phyloP scores from a whole-genome alignment of 1,139 yeast species.

The Suhomyces bribrorum region DNA sequence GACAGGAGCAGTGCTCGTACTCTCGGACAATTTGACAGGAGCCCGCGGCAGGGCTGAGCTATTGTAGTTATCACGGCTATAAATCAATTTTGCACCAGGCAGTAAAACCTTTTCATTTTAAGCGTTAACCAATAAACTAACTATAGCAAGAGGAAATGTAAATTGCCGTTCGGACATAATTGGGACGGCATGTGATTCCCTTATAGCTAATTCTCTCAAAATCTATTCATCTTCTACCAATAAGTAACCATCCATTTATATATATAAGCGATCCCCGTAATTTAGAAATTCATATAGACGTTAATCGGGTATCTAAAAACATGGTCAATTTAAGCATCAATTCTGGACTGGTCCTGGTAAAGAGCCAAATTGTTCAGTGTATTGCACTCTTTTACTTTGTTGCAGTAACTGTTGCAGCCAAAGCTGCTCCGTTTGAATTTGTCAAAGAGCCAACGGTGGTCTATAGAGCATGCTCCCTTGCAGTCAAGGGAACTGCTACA shows the following conservation, averaged over 20 bases:
- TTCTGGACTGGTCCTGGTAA: too few species aligned
- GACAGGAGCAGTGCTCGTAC: not conserved
- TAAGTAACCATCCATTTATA: too few species aligned
- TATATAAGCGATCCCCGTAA: too few species aligned
- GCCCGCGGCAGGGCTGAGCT: not conserved
- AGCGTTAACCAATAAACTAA: not conserved
- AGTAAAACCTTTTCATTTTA: not conserved
- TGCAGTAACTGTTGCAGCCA: not conserved
- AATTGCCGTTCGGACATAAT: not conserved
- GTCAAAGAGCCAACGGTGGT: not conserved
- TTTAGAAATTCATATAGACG: too few species aligned
- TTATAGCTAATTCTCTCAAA: too few species aligned
- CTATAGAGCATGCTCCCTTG: not conserved
- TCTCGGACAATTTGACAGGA: not conserved
- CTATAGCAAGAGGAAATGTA: not conserved
- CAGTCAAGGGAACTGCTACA: not conserved
- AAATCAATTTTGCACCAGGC: not conserved
- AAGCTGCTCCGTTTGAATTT: constrained; percentile 2
- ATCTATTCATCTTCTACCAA: too few species aligned
- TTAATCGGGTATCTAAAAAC: too few species aligned
- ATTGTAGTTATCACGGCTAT: not conserved
- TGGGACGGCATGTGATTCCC: too few species aligned
- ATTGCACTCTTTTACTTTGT: not conserved
- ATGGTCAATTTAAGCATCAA: too few species aligned
- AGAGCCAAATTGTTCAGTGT: not conserved